Percentiles rank a stretch among this genome's conserved stretches.
Conservation (phyloP, 805 yeast genomes). For the Saccharomycopsis babjevae region DNA sequence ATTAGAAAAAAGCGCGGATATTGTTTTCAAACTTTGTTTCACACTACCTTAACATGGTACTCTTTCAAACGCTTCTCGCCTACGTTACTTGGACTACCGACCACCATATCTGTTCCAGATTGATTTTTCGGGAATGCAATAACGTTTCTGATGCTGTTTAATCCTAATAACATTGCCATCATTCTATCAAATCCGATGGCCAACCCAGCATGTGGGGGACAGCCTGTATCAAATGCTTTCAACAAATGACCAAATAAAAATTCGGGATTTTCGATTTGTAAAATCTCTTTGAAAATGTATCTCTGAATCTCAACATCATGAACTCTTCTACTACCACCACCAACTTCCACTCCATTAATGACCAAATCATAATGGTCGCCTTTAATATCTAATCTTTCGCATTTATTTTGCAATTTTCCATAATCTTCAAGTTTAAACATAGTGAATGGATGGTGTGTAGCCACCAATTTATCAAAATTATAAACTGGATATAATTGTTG, state of each 20-base stretch:
- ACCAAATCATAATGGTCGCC: slow-evolving; percentile 96
- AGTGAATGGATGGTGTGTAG: slow-evolving; percentile 97
- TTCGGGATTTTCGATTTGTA: slow-evolving; percentile 50
- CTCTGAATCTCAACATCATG: slow-evolving; percentile 77
- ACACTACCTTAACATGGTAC: neutral
- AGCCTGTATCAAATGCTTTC: slow-evolving; percentile 74
- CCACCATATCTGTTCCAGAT: slow-evolving; percentile 80
- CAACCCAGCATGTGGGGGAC: slow-evolving; percentile 98
- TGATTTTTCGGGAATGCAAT: slow-evolving; percentile 93
- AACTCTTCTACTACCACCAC: slow-evolving; percentile 95
- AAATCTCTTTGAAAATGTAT: slow-evolving; percentile 54
- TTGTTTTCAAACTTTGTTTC: neutral
- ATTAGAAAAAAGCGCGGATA: neutral
- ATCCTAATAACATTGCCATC: slow-evolving; percentile 81
- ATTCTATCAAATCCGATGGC: slow-evolving; percentile 93
- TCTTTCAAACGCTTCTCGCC: slow-evolving; percentile 2
- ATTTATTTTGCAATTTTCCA: slow-evolving; percentile 31
- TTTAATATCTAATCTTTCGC: slow-evolving; percentile 50
- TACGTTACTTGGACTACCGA: slow-evolving; percentile 72
- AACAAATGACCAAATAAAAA: slow-evolving; percentile 77
- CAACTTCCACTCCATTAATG: slow-evolving; percentile 87
- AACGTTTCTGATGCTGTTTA: slow-evolving; percentile 76
- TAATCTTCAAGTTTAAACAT: slow-evolving; percentile 74
- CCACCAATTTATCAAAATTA: slow-evolving; percentile 34
- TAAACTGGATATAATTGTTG: slow-evolving; percentile 50